Percentiles rank a stretch among this genome's conserved stretches.
These are phyloP conservation scores for Bretziella fagacearum DNA, from an alignment of 2,329 filamentous ascomycete genomes.

Conservation along the genomic window DNA sequence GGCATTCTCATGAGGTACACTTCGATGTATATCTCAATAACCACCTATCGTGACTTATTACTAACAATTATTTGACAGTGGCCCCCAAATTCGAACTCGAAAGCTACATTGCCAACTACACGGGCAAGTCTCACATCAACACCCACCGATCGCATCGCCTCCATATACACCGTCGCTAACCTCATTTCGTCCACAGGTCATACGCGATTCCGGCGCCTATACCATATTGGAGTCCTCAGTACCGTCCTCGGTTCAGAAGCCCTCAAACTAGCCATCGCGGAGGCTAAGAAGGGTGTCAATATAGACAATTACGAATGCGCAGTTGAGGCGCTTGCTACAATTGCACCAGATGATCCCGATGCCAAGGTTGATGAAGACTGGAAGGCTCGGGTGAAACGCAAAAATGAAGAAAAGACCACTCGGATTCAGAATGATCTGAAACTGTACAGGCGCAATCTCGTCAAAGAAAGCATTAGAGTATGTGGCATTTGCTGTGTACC, in stretches of 20 bases:
- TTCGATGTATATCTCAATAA: neutral
- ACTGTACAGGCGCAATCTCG: constrained; percentile 88
- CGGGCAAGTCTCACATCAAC: constrained; percentile 34
- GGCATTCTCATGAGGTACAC: no score
- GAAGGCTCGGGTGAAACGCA: constrained; percentile 49
- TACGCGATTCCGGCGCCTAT: constrained; percentile 64
- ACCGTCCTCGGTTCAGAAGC: constrained; percentile 63
- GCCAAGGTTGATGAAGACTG: constrained; percentile 53
- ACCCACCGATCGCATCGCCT: neutral
- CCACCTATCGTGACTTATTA: neutral
- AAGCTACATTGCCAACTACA: constrained; percentile 78
- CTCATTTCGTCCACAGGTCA: constrained; percentile 37
- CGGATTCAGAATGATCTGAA: constrained; percentile 75
- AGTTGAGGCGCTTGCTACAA: constrained; percentile 44
- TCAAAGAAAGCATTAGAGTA: constrained; percentile 92
- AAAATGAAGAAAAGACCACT: constrained; percentile 51
- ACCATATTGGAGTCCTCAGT: constrained; percentile 65
- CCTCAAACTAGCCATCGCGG: constrained; percentile 55
- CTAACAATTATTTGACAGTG: constrained; percentile 31
- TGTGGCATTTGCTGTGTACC: constrained; percentile 5
- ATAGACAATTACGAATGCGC: constrained; percentile 53
- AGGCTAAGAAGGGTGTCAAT: constrained; percentile 64
- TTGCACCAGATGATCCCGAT: constrained; percentile 51
- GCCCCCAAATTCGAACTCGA: constrained; percentile 81
- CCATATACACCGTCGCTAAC: neutral